A percentile compares a stretch with the other conserved stretches of the same genome.
Evolutionary conservation across 192 early-diverging fungal genomes (phyloP).

Genomic region (Backusella mclennaniae): DNA sequence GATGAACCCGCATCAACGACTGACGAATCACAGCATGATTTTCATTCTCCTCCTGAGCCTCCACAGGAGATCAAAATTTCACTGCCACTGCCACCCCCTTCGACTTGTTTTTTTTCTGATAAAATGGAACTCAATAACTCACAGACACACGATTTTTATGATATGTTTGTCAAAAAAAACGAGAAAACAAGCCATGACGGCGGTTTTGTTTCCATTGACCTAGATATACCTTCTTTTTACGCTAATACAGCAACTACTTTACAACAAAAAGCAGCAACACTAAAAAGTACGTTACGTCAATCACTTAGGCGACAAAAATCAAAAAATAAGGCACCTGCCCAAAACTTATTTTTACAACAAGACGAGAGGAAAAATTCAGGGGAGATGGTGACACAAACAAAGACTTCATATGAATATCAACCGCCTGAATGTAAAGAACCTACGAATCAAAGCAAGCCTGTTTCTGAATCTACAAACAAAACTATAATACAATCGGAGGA

Average conservation of each 20-base stretch:
- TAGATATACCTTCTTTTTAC: conserved; percentile 11
- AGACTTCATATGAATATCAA: background rate
- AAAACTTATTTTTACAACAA: conserved; percentile 8
- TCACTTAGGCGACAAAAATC: conserved; percentile 17
- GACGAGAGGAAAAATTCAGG: background rate
- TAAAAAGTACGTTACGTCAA: conserved; percentile 17
- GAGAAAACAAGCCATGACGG: background rate
- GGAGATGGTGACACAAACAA: background rate
- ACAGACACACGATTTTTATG: conserved; percentile 15
- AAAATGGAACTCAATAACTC: conserved; percentile 22
- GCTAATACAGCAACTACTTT: conserved; percentile 4
- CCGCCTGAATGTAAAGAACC: background rate
- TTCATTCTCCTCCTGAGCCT: conserved; percentile 7
- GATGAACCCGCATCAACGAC: conserved; percentile 8
- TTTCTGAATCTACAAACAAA: background rate
- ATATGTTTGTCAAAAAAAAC: conserved; percentile 9
- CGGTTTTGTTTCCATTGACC: conserved; percentile 8
- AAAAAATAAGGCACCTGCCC: background rate
- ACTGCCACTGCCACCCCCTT: conserved; percentile 24
- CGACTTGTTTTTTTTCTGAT: conserved; percentile 32
- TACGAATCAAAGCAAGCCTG: background rate
- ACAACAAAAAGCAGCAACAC: conserved; percentile 23
- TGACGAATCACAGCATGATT: conserved; percentile 1
- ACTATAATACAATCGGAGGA: background rate
- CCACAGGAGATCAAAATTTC: conserved; percentile 18